These are phyloP conservation scores for Orbilia ellipsospora DNA, from an alignment of 2,329 filamentous ascomycete genomes.

Conservation along the genomic window DNA sequence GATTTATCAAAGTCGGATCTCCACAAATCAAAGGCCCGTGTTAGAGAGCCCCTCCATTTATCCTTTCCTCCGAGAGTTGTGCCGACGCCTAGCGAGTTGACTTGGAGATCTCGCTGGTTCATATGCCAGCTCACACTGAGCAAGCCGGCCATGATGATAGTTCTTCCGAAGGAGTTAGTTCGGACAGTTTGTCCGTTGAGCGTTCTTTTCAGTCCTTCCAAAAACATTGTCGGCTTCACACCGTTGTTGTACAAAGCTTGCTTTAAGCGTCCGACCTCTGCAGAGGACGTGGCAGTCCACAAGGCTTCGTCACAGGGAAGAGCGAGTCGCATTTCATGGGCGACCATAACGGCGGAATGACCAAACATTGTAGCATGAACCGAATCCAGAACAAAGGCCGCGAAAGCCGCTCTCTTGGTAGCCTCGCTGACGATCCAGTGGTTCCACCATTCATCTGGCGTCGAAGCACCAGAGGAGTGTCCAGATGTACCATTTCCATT, in stretches of 20 bases:
- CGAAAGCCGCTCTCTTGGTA: constrained; percentile 88
- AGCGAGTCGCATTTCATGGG: constrained; percentile 90
- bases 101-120: constrained; percentile 93
- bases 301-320: constrained; percentile 91
- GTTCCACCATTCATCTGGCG: constrained; percentile 91
- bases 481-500: constrained; percentile 62
- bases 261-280: constrained; percentile 86
- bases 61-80: constrained; percentile 85
- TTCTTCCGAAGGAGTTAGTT: constrained; percentile 93
- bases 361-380: constrained; percentile 98
- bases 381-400: constrained; percentile 93
- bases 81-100: constrained; percentile 82
- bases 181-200: constrained; percentile 85
- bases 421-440: constrained; percentile 96
- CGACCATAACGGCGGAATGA: constrained; percentile 95
- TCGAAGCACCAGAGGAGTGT: constrained; percentile 72
- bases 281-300: constrained; percentile 89
- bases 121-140: constrained; percentile 97
- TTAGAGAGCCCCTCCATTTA: constrained; percentile 88
- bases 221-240: constrained; percentile 84
- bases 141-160: constrained; percentile 91
- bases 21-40: constrained; percentile 92
- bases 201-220: constrained; percentile 90
- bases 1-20: constrained; percentile 89
- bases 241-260: constrained; percentile 81